Evolutionary conservation across 2,329 filamentous ascomycete species (phyloP).

Genomic region (Metarhizium anisopliae): DNA sequence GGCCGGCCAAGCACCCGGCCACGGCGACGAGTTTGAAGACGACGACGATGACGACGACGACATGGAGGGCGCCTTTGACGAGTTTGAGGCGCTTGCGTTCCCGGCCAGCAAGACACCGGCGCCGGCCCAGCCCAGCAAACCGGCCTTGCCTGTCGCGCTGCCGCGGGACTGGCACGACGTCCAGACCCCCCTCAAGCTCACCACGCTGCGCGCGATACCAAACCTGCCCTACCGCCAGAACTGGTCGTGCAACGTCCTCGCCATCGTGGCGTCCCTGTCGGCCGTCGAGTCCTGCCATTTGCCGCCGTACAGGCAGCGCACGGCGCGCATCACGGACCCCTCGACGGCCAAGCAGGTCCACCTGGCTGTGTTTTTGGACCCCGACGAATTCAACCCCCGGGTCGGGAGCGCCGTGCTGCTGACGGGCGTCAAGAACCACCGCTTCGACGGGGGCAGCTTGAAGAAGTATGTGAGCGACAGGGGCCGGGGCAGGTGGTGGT

Average conservation of each 20-base stretch:
- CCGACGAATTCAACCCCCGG: slow-evolving; percentile 35
- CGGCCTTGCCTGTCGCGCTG: slow-evolving; percentile 23
- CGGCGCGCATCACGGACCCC: slow-evolving; percentile 40
- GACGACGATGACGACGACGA: slow-evolving; percentile 14
- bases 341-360: slow-evolving; percentile 44
- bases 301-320: slow-evolving; percentile 42
- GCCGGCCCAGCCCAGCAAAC: not conserved
- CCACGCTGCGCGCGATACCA: slow-evolving; percentile 38
- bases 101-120: slow-evolving; percentile 8
- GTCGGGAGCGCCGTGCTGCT: slow-evolving; percentile 42
- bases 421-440: slow-evolving; percentile 48
- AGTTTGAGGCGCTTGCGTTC: slow-evolving; percentile 27
- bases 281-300: slow-evolving; percentile 39
- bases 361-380: slow-evolving; percentile 45
- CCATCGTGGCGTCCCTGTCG: slow-evolving; percentile 38
- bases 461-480: slow-evolving; percentile 36
- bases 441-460: slow-evolving; percentile 38
- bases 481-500: slow-evolving; percentile 39
- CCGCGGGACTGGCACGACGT: slow-evolving; percentile 32
- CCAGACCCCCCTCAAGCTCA: slow-evolving; percentile 40
- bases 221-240: slow-evolving; percentile 48
- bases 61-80: slow-evolving; percentile 26
- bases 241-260: slow-evolving; percentile 48
- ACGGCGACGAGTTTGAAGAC: not conserved
- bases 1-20: not conserved